Conservation (phyloP, 1,284 basidiomycete species). For the Sanguinoderma infundibulare region DNA sequence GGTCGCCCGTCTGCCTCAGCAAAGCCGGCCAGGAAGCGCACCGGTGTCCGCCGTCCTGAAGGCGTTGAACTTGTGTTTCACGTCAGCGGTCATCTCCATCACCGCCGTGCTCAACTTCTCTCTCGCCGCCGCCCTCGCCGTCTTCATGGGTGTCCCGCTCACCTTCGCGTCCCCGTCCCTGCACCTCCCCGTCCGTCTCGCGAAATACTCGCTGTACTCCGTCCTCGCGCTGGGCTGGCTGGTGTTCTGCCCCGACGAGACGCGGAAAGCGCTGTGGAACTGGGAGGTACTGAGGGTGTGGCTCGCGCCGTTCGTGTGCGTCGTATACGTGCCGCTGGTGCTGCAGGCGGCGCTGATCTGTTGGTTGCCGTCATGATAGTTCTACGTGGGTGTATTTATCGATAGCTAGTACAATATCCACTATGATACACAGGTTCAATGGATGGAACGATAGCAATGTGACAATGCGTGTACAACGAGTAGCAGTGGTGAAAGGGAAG, state of each 20-base stretch:
- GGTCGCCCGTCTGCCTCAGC: slow-evolving; percentile 22
- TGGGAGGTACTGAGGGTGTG: slow-evolving; percentile 76
- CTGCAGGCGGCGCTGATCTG: slow-evolving; percentile 69
- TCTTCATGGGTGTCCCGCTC: slow-evolving; percentile 65
- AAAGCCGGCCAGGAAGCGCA: slow-evolving; percentile 32
- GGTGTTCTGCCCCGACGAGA: slow-evolving; percentile 45
- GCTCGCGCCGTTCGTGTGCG: slow-evolving; percentile 76
- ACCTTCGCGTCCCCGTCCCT: slow-evolving; percentile 45
- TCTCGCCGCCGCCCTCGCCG: slow-evolving; percentile 72
- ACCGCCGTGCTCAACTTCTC: slow-evolving; percentile 91
- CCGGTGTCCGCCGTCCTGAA: slow-evolving; percentile 62
- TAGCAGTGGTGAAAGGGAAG: not conserved
- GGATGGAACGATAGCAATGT: slow-evolving; percentile 4
- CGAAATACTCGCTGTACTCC: slow-evolving; percentile 48
- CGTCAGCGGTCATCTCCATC: slow-evolving; percentile 84
- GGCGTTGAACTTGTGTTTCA: slow-evolving; percentile 74
- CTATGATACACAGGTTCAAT: slow-evolving; percentile 5
- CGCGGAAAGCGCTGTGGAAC: slow-evolving; percentile 59
- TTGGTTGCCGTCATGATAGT: slow-evolving; percentile 40
- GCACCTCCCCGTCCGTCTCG: slow-evolving; percentile 32
- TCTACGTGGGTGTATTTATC: slow-evolving; percentile 1
- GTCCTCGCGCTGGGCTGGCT: slow-evolving; percentile 65
- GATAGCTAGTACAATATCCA: not conserved
- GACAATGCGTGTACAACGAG: not conserved
- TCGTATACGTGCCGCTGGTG: slow-evolving; percentile 71